Evolutionary conservation across 179 eudicot species (phyloP), one percentile per base, ranked within the genome.

Genomic region (Nepenthes alata): DNA sequence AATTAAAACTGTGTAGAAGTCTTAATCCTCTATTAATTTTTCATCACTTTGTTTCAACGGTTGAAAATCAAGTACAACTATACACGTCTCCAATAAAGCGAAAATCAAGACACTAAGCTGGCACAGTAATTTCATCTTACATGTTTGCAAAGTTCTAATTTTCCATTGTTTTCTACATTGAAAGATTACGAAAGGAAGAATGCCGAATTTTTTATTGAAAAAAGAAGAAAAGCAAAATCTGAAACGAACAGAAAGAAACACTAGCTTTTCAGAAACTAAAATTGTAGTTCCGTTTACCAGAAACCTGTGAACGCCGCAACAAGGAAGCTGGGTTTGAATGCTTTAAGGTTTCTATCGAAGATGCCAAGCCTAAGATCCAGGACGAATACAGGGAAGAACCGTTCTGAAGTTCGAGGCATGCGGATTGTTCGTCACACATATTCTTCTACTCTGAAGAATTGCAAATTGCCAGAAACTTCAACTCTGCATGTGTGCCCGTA

Each of bases 381-480:
- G 57, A 82, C 69, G 77, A 50, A 67, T 58, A 55, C 67, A 34
- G 65, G 58, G 64, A 73, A 60, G 62, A 69, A 74, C 58, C 57
- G 60, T 48, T 71, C 80, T 58, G 64, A 69, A 56, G 50, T 39
- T 69, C 60, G 77, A 47, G 63, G 70, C 44, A 11, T 37, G 51
- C 59, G 58, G 41, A 66, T 83, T n/a, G 69, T 72, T 70, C 83
- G 86, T 49, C 79, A 87, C 55, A 93, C 98, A 0, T 93, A 85
- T 66, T 89, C 97, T 1, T 93, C 89, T 4, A 56, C 82, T 60
- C 75, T 89, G 50, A 93, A 83, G 74, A 83, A 73, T 60, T 67
- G 85, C 7, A 86, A 79, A 72, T 53, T 83, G 56, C 74, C 88
- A 16, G 63, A 72, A 53, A 36, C 35, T 65, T 70, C 85, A n/a